These are phyloP conservation scores for Neurospora sp. DNA, from an alignment of 2,329 filamentous ascomycete species.

Conservation along the genomic window DNA sequence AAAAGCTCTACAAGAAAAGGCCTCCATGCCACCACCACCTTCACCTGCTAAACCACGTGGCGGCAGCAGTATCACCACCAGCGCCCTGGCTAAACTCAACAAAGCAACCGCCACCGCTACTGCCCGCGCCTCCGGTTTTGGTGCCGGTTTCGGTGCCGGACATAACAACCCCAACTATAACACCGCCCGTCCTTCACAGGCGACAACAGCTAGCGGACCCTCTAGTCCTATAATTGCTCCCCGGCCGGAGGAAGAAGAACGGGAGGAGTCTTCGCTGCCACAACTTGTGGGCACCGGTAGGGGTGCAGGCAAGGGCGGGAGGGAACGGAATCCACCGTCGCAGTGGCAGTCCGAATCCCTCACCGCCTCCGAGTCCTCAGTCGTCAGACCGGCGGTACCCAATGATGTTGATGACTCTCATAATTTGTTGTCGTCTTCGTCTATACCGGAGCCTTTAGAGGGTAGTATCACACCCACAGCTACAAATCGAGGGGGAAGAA, in stretches of 20 bases:
- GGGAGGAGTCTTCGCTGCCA: neutral
- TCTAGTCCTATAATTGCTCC: conserved; percentile 24
- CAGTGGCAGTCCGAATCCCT: neutral
- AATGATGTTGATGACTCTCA: neutral
- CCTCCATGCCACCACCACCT: neutral
- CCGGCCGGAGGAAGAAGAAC: neutral
- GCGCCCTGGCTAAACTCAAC: neutral
- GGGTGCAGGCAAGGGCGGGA: no score
- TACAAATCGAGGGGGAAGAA: neutral
- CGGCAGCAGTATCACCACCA: conserved; percentile 4
- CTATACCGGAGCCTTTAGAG: neutral
- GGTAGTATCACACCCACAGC: neutral
- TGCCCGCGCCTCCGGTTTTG: neutral
- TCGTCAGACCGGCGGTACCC: neutral
- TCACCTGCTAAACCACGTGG: conserved; percentile 2
- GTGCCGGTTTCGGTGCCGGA: neutral
- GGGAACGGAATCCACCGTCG: no score
- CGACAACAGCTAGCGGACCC: conserved; percentile 30
- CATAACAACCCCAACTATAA: conserved; percentile 1
- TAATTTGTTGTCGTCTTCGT: neutral
- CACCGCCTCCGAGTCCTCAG: neutral
- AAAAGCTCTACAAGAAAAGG: neutral
- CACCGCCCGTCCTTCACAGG: conserved; percentile 30
- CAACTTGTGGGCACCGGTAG: neutral
- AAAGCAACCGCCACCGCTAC: neutral